Conservation (phyloP, 1,284 basidiomycete genomes). For the Cryptococcus floricola region DNA sequence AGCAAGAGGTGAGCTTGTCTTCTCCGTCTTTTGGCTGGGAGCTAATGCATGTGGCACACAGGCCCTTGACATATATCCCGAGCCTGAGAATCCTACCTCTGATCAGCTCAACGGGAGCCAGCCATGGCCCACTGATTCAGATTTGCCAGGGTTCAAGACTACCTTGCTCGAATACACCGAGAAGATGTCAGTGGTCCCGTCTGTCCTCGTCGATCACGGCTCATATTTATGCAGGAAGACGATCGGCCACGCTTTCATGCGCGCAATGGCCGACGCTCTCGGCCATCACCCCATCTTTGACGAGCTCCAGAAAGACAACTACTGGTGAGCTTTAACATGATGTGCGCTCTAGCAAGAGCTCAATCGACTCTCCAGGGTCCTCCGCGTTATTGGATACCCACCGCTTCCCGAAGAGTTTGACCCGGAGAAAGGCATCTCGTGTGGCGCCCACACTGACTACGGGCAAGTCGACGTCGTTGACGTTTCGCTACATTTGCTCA, state of each 20-base stretch:
- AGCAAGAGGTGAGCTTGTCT: slow-evolving; percentile 17
- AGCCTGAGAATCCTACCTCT: slow-evolving; percentile 17
- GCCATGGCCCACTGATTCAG: slow-evolving; percentile 23
- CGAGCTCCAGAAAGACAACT: slow-evolving; percentile 23
- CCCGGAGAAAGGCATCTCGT: slow-evolving; percentile 21
- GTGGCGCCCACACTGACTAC: slow-evolving; percentile 29
- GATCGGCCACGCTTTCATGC: slow-evolving; percentile 25
- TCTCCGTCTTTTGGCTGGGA: neutral
- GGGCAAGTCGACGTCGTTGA: neutral
- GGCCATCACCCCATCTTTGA: slow-evolving; percentile 17
- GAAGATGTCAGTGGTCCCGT: slow-evolving; percentile 17
- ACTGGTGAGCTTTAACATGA: slow-evolving; percentile 13
- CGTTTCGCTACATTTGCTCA: too few species aligned
- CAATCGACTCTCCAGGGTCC: slow-evolving; percentile 6
- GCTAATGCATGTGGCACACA: neutral
- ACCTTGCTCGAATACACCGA: slow-evolving; percentile 25
- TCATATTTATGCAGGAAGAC: slow-evolving; percentile 9
- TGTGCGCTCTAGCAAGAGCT: neutral
- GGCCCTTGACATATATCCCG: slow-evolving; percentile 29
- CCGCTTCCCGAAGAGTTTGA: slow-evolving; percentile 16
- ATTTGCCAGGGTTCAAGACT: slow-evolving; percentile 21
- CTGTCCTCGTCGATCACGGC: neutral
- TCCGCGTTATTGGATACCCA: slow-evolving; percentile 25
- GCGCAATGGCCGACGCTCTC: slow-evolving; percentile 16
- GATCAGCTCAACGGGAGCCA: slow-evolving; percentile 22